Base-by-base conservation (phyloP, 2,329 filamentous ascomycete genomes). In the Pyrenophora teres region DNA sequence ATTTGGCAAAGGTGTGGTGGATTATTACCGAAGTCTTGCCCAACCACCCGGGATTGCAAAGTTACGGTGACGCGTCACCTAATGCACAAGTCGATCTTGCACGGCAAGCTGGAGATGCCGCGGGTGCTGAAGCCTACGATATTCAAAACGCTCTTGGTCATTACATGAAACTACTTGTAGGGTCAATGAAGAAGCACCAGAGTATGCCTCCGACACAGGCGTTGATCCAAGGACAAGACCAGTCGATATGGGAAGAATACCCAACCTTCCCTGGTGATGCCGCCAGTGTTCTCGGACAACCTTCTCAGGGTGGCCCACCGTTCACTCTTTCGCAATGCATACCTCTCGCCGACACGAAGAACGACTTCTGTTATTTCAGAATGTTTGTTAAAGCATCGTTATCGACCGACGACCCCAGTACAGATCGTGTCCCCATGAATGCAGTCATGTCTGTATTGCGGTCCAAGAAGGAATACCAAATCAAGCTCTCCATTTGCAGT, bases 1-100 rank as follows among this genome's bases (percentile, higher is more conserved):
- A 96, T 71, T 78, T 97, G 43, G 87, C 90, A 19, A 97, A 96
- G 71, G 82, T 87, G 0, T 88, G 90, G 71, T 97, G 92, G 92
- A 84, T 96, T n/a, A 52, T 79, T 5, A 70, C 69, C 4, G 74
- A 80, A 49, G 68, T 78, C 12, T 56, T 80, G 6, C 64, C 63
- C 1, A 68, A 62, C 15, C 74, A 76, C 48, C 69, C 72, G 1
- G 53, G 39, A 13, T 35, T 74, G 21, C 56, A 48, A 31, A 61
- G 49, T 27, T 75, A 69, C 15, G 65, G 64, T 15, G 57, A 58
- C 15, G 50, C 60, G 33, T 40, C 50, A 8, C 63, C 60, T 3
- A 67, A 66, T n/a, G 57, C 55, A 1, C 67, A 70, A 40, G 61
- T 75, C n/a, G 72, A 75, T 3, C 64, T 76, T 4, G 74, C 74